Percentiles rank a stretch among this genome's conserved stretches.
Conservation (phyloP, 2,329 filamentous ascomycete species). For the Diaporthe amygdali region DNA sequence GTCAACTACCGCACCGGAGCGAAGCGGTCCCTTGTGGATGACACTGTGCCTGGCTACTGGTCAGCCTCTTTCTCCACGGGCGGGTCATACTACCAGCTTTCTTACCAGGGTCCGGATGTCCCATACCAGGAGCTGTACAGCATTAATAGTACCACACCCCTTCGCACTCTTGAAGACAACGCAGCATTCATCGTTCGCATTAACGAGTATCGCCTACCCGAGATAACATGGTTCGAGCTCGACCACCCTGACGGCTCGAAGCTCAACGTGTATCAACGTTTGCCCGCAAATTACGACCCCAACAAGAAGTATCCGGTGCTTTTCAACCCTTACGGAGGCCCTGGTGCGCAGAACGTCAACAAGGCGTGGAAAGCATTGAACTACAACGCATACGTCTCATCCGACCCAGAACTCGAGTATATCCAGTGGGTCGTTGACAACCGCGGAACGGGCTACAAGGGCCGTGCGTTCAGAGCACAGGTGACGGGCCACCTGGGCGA, state of each 20-base stretch:
- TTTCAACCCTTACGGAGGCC: slow-evolving; percentile 72
- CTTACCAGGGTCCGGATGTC: slow-evolving; percentile 69
- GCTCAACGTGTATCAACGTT: slow-evolving; percentile 68
- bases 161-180: slow-evolving; percentile 67
- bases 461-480: slow-evolving; percentile 64
- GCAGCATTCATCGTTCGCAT: slow-evolving; percentile 60
- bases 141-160: slow-evolving; percentile 54
- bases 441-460: slow-evolving; percentile 69
- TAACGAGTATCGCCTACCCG: slow-evolving; percentile 65
- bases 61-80: slow-evolving; percentile 68
- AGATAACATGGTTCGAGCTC: slow-evolving; percentile 68
- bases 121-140: slow-evolving; percentile 73
- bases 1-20: slow-evolving; percentile 62
- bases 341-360: slow-evolving; percentile 64
- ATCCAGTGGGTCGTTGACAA: slow-evolving; percentile 73
- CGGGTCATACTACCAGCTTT: slow-evolving; percentile 69
- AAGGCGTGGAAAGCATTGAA: slow-evolving; percentile 61
- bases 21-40: slow-evolving; percentile 66
- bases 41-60: slow-evolving; percentile 63
- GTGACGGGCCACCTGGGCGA: slow-evolving; percentile 66
- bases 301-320: slow-evolving; percentile 69
- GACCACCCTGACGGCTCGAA: slow-evolving; percentile 64
- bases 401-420: slow-evolving; percentile 71
- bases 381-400: slow-evolving; percentile 69
- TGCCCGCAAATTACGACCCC: slow-evolving; percentile 68